These are phyloP conservation scores for Waltergamsia citrina DNA, from an alignment of 2,329 filamentous ascomycete genomes.

Conservation along the genomic window DNA sequence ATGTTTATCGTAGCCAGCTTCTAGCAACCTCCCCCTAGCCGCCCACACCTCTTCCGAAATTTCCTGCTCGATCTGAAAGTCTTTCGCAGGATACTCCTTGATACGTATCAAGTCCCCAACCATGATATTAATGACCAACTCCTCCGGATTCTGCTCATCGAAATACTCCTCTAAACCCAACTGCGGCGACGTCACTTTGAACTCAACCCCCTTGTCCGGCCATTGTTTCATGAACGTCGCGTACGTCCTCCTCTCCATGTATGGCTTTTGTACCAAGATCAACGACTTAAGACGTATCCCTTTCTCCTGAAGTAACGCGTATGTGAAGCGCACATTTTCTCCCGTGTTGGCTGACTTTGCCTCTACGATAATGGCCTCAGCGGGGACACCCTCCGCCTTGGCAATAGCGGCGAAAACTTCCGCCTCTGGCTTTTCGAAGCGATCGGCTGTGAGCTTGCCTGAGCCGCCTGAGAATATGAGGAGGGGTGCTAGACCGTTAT, in stretches of 20 bases:
- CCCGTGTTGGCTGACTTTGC: conserved; percentile 31
- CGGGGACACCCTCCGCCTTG: conserved; percentile 26
- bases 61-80: conserved; percentile 32
- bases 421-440: conserved; percentile 30
- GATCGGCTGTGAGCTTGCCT: conserved; percentile 27
- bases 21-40: conserved; percentile 28
- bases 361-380: conserved; percentile 27
- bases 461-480: conserved; percentile 34
- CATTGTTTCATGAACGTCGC: conserved; percentile 37
- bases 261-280: conserved; percentile 36
- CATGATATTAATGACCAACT: conserved; percentile 32
- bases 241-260: conserved; percentile 36
- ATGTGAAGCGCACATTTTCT: conserved; percentile 35
- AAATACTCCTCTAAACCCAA: conserved; percentile 29
- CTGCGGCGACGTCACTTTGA: conserved; percentile 30
- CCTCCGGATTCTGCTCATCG: conserved; percentile 26
- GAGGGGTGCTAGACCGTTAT: conserved; percentile 24
- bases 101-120: conserved; percentile 34
- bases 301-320: conserved; percentile 19
- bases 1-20: conserved; percentile 26
- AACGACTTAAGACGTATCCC: conserved; percentile 18
- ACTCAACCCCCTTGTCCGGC: conserved; percentile 21
- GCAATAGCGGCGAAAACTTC: conserved; percentile 31
- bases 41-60: conserved; percentile 31
- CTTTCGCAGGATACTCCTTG: conserved; percentile 28